Evolutionary conservation across 2,329 filamentous ascomycete species (phyloP).

Genomic region (Cladosporium oxysporum): DNA sequence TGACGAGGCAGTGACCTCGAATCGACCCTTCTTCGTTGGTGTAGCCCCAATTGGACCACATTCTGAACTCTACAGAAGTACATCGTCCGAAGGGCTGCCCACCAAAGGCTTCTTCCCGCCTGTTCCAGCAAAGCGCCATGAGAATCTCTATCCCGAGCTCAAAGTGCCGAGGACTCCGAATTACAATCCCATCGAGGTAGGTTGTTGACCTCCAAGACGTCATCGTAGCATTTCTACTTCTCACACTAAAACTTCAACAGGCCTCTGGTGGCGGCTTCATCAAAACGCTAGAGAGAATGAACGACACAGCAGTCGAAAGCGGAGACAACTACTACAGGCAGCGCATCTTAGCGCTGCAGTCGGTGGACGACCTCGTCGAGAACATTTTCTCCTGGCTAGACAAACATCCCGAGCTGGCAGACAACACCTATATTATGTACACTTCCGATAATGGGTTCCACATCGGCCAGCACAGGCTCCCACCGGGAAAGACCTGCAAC

Average conservation of each 20-base stretch:
- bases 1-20: neutral
- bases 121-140: neutral
- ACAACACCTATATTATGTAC: neutral
- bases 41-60: neutral
- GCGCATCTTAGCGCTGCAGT: neutral
- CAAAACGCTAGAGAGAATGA: neutral
- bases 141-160: neutral
- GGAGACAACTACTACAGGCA: neutral
- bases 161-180: neutral
- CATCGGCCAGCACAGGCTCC: neutral
- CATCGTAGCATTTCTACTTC: neutral
- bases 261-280: neutral
- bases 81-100: neutral
- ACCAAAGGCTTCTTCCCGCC: neutral
- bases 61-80: neutral
- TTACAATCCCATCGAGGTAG: neutral
- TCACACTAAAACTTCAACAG: neutral
- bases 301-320: neutral
- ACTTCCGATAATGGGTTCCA: conserved; percentile 23
- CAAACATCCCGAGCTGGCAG: neutral
- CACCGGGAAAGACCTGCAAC: conserved; percentile 22
- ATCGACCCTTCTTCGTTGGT: neutral
- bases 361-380: neutral
- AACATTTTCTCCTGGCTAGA: neutral
- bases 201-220: neutral